Conservation (phyloP, 2,329 filamentous ascomycete genomes). For the Canariomyces notabilis region DNA sequence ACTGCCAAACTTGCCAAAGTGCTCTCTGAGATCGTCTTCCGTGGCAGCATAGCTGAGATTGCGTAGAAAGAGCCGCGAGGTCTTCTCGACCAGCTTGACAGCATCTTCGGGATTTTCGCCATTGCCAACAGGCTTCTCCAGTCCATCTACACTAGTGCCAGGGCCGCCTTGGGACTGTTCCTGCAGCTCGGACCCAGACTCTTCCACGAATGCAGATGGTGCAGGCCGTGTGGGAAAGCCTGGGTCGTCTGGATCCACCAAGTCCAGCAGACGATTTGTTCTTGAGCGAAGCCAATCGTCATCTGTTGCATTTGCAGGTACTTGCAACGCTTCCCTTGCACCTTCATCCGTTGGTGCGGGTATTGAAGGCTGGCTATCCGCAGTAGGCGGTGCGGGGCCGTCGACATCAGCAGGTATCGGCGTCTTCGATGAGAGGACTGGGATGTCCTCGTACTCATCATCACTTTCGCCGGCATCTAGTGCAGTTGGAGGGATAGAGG, state of each 20-base stretch:
- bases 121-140: slow-evolving; percentile 24
- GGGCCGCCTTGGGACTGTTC: slow-evolving; percentile 21
- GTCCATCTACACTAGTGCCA: neutral
- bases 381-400: slow-evolving; percentile 9
- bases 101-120: slow-evolving; percentile 36
- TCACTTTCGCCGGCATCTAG: slow-evolving; percentile 57
- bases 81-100: slow-evolving; percentile 62
- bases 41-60: slow-evolving; percentile 80
- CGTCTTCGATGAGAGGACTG: slow-evolving; percentile 46
- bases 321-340: slow-evolving; percentile 12
- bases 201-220: slow-evolving; percentile 16
- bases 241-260: slow-evolving; percentile 69
- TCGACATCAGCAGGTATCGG: slow-evolving; percentile 23
- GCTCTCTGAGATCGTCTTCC: slow-evolving; percentile 67
- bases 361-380: slow-evolving; percentile 9
- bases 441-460: slow-evolving; percentile 67
- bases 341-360: slow-evolving; percentile 15
- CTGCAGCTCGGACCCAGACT: slow-evolving; percentile 19
- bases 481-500: slow-evolving; percentile 16
- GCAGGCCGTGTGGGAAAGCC: slow-evolving; percentile 23
- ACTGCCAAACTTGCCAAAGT: slow-evolving; percentile 68
- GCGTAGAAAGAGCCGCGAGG: slow-evolving; percentile 76
- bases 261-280: slow-evolving; percentile 78
- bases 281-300: slow-evolving; percentile 88
- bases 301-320: slow-evolving; percentile 54